Conservation (phyloP, 192 early-diverging fungal genomes). For the Spizellomyces punctatus region DNA sequence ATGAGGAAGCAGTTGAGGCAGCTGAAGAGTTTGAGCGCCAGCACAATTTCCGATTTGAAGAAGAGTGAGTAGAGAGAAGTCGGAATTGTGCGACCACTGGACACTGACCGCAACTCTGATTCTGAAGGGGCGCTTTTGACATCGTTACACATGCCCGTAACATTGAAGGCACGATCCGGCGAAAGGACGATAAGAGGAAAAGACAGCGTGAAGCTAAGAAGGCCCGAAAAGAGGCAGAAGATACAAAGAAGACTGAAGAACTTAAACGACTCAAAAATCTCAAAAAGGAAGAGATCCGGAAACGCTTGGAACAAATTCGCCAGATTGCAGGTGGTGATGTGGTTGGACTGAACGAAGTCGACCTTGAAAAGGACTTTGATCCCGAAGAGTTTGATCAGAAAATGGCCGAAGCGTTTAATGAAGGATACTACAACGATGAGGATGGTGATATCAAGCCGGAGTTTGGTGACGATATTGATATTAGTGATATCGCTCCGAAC, state of each 20-base stretch:
- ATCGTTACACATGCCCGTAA: conserved; percentile 81
- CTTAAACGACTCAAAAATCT: conserved; percentile 89
- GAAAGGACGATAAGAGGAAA: conserved; percentile 80
- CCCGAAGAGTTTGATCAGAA: conserved; percentile 80
- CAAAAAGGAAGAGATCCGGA: conserved; percentile 84
- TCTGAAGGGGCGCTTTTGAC: conserved; percentile 48
- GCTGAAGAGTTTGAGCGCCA: conserved; percentile 86
- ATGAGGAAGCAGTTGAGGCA: conserved; percentile 77
- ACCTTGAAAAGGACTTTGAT: conserved; percentile 93
- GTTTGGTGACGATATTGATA: conserved; percentile 87
- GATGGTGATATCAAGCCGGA: conserved; percentile 62
- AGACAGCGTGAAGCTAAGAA: conserved; percentile 69
- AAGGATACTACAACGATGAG: conserved; percentile 63
- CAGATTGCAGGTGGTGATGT: conserved; percentile 65
- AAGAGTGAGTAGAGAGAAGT: conserved; percentile 54
- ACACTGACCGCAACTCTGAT: too few species aligned
- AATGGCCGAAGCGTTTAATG: conserved; percentile 81
- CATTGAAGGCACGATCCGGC: conserved; percentile 79
- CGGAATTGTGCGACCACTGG: too few species aligned
- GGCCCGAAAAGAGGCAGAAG: conserved; percentile 75
- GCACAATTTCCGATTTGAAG: conserved; percentile 95
- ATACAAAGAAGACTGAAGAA: conserved; percentile 74
- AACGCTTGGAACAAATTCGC: conserved; percentile 82
- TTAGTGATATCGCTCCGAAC: conserved; percentile 59
- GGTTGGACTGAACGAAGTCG: conserved; percentile 75